Conservation (phyloP, 2,329 filamentous ascomycete genomes). For the Dactylellina cionopaga region DNA sequence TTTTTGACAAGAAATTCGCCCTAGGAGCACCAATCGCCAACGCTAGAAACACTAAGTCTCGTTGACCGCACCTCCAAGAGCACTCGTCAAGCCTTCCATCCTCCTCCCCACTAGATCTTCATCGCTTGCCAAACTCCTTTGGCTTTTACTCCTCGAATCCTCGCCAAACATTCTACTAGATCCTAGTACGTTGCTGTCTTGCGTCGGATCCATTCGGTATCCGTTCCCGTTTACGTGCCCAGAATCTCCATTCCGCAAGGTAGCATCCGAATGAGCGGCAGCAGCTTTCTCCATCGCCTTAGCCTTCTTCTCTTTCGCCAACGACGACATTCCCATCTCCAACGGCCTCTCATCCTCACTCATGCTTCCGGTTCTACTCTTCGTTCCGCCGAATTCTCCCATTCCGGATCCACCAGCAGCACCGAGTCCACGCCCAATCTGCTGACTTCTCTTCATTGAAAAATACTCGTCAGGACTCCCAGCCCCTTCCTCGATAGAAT, state of each 20-base stretch:
- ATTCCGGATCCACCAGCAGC: background rate
- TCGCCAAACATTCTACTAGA: slow-evolving; percentile 33
- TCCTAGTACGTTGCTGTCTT: slow-evolving; percentile 39
- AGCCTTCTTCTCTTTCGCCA: slow-evolving; percentile 53
- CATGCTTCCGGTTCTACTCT: slow-evolving; percentile 69
- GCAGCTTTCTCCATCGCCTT: slow-evolving; percentile 6
- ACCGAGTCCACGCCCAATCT: background rate
- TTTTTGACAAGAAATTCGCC: background rate
- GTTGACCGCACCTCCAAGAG: slow-evolving; percentile 61
- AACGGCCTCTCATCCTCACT: slow-evolving; percentile 83
- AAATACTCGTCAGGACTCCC: slow-evolving; percentile 33
- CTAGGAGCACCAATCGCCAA: slow-evolving; percentile 17
- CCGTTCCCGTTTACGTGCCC: slow-evolving; percentile 17
- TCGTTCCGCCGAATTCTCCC: slow-evolving; percentile 16
- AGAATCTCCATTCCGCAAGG: slow-evolving; percentile 26
- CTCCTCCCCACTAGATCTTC: slow-evolving; percentile 68
- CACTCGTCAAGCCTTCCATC: slow-evolving; percentile 64
- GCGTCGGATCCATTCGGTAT: slow-evolving; percentile 34
- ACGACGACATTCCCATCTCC: slow-evolving; percentile 76
- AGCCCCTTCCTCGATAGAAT: slow-evolving; percentile 54
- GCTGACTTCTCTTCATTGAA: background rate
- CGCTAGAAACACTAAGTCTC: slow-evolving; percentile 64
- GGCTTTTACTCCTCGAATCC: slow-evolving; percentile 62
- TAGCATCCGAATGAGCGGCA: slow-evolving; percentile 21
- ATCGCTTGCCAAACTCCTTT: slow-evolving; percentile 67